Percentiles rank a stretch among this genome's conserved stretches.
These are phyloP conservation scores for Adansonia digitata DNA, from an alignment of 345 rosid genomes.

Conservation along the genomic window DNA sequence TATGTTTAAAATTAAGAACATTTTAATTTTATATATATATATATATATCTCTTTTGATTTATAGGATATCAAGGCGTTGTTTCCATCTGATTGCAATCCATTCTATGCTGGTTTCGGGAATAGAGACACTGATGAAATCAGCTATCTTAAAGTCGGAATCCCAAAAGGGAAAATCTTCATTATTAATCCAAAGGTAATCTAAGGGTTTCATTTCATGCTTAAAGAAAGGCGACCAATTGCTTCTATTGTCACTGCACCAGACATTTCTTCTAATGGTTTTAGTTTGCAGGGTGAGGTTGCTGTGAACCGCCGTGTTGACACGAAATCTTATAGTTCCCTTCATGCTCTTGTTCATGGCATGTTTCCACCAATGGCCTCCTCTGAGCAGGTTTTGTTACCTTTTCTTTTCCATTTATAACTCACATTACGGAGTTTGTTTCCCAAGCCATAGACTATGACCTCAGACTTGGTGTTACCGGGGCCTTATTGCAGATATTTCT, in stretches of 20 bases:
- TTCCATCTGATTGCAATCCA: slow-evolving; percentile 84
- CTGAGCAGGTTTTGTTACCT: slow-evolving; percentile 56
- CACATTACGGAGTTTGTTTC: not conserved
- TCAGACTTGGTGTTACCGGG: not conserved
- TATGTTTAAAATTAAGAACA: not conserved
- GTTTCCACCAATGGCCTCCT: slow-evolving; percentile 62
- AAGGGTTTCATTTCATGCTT: slow-evolving; percentile 2
- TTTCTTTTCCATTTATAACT: slow-evolving; percentile 2
- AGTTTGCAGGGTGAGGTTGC: slow-evolving; percentile 85
- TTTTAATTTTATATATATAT: not conserved
- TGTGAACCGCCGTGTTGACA: slow-evolving; percentile 71
- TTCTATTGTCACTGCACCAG: not conserved
- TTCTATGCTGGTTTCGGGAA: slow-evolving; percentile 99
- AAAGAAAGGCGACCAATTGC: not conserved
- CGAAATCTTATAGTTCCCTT: slow-evolving; percentile 73
- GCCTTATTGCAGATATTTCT: not conserved
- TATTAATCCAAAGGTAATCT: slow-evolving; percentile 86
- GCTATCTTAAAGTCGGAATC: slow-evolving; percentile 96
- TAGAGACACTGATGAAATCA: slow-evolving; percentile 92
- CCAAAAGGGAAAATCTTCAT: slow-evolving; percentile 91
- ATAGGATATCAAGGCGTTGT: slow-evolving; percentile 83
- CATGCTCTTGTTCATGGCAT: slow-evolving; percentile 81
- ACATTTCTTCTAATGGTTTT: slow-evolving; percentile 16
- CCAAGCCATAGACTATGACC: not conserved
- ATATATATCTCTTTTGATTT: not conserved